Evolutionary conservation across 176 grass and related monocot genomes (phyloP).

Genomic region (Eleusine coracana): DNA sequence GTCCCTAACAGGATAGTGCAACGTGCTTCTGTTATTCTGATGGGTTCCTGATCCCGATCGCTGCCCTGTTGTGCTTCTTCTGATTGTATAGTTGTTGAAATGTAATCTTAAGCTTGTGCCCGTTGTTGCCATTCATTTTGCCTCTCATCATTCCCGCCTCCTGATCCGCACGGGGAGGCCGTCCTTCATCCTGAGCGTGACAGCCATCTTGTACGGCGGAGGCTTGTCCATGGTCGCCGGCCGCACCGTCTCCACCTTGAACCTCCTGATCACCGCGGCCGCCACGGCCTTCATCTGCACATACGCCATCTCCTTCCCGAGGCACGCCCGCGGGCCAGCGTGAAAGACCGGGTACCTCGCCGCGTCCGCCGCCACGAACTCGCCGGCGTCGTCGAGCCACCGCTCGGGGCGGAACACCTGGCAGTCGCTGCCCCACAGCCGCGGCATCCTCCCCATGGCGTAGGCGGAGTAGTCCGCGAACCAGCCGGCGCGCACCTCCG

Average conservation of each 20-base stretch:
- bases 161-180: conserved; percentile 55
- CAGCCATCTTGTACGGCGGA: conserved; percentile 50
- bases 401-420: conserved; percentile 53
- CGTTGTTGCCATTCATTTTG: too few relatives aligned
- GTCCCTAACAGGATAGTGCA: too few relatives aligned
- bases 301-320: conserved; percentile 78
- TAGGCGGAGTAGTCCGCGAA: conserved; percentile 62
- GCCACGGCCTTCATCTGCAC: conserved; percentile 75
- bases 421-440: conserved; percentile 54
- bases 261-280: conserved; percentile 51
- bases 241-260: conserved; percentile 32
- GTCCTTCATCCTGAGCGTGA: conserved; percentile 57
- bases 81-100: too few relatives aligned
- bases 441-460: conserved; percentile 66
- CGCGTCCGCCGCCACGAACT: conserved; percentile 47
- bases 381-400: conserved; percentile 49
- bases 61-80: too few relatives aligned
- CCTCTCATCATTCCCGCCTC: conserved; percentile 24
- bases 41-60: too few relatives aligned
- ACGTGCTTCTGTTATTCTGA: too few relatives aligned
- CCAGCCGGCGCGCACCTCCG: conserved; percentile 60
- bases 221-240: conserved; percentile 25
- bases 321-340: conserved; percentile 58
- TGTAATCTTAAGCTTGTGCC: too few relatives aligned
- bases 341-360: conserved; percentile 63